Conservation (phyloP, 2,329 filamentous ascomycete species). For the Penicillium capsulatum region DNA sequence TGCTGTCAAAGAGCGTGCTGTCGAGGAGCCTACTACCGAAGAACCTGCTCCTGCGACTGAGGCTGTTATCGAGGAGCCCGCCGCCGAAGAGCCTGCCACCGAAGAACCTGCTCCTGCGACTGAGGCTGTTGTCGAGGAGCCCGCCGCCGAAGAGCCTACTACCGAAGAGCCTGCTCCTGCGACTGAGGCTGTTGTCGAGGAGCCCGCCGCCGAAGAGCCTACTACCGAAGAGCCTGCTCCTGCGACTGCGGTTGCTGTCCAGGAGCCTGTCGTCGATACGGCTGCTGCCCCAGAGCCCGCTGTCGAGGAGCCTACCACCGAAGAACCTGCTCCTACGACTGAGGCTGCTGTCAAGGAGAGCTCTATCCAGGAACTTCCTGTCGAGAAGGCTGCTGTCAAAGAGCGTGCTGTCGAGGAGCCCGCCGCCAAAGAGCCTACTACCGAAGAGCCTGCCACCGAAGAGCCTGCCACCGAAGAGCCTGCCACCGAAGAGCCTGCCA, state of each 20-base stretch:
- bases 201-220: conserved; percentile 2
- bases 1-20: conserved; percentile 45
- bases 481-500: background rate
- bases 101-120: background rate
- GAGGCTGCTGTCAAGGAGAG: background rate
- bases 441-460: background rate
- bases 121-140: background rate
- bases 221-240: conserved; percentile 1
- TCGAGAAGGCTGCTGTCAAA: conserved; percentile 40
- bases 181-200: no score
- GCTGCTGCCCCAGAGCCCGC: background rate
- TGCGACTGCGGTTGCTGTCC: no score
- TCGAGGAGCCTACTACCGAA: conserved; percentile 4
- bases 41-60: no score
- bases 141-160: conserved; percentile 1
- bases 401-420: conserved; percentile 34
- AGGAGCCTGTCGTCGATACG: no score
- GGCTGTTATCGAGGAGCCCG: background rate
- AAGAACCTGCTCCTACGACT: background rate
- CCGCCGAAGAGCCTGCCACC: background rate
- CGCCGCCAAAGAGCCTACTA: background rate
- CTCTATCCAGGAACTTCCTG: conserved; percentile 10
- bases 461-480: background rate
- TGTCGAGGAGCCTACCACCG: background rate
- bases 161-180: background rate